phyloP scores from a whole-genome alignment of 768 basidiomycete genomes.

The Amanita phalloides region DNA sequence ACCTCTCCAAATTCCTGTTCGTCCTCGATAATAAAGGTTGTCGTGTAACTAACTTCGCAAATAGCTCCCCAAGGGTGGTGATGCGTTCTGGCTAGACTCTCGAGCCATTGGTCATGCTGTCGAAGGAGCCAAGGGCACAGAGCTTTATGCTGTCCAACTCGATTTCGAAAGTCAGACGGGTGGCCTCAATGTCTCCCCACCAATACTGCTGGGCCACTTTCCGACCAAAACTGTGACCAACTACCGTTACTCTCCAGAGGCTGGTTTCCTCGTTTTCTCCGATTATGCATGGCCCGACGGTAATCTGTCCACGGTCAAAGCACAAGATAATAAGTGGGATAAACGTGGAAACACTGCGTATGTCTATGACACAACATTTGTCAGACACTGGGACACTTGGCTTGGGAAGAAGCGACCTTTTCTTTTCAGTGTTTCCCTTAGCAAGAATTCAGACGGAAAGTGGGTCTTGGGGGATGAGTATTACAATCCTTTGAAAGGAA shows the following conservation, averaged over 20 bases:
- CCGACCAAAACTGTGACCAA: conserved; percentile 60
- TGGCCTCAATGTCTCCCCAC: conserved; percentile 22
- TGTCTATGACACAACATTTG: conserved; percentile 60
- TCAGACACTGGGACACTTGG: conserved; percentile 79
- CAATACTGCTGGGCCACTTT: conserved; percentile 48
- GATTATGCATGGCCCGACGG: conserved; percentile 74
- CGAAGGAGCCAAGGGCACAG: conserved; percentile 39
- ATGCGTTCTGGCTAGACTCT: conserved; percentile 69
- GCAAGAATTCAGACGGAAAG: conserved; percentile 31
- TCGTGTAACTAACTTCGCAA: background rate
- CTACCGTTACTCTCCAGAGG: conserved; percentile 52
- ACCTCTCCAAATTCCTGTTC: conserved; percentile 43
- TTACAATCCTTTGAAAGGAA: conserved; percentile 52
- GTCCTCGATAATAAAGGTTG: conserved; percentile 10
- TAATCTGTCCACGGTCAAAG: conserved; percentile 53
- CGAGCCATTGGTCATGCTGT: conserved; percentile 65
- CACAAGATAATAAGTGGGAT: conserved; percentile 64
- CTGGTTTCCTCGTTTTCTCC: conserved; percentile 71
- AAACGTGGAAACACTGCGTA: conserved; percentile 62
- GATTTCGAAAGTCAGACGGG: conserved; percentile 23
- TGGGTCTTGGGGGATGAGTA: conserved; percentile 48
- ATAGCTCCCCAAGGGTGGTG: conserved; percentile 55
- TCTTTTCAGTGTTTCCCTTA: conserved; percentile 59
- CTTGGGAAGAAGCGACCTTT: conserved; percentile 57
- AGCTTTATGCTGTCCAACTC: conserved; percentile 53